Conservation (phyloP, 148 eudicot species). For the Nyssa sinensis region DNA sequence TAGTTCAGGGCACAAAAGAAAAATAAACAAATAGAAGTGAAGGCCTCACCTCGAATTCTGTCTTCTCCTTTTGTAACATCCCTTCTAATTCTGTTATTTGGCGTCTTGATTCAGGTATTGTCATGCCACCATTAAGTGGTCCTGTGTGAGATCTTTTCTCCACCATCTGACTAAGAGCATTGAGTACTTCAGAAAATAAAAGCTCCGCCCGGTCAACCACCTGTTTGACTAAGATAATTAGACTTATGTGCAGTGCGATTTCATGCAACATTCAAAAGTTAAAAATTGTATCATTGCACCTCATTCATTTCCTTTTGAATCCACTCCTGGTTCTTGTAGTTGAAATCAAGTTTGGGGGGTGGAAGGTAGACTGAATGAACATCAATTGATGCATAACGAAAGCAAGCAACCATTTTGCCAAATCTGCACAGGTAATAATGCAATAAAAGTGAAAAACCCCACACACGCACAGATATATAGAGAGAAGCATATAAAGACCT, state of each 20-base stretch:
- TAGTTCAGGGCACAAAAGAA: not conserved
- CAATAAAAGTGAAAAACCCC: not conserved
- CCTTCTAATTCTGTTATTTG: constrained; percentile 58
- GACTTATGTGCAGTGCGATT: constrained; percentile 8
- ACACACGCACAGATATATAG: not conserved
- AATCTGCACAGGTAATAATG: constrained; percentile 44
- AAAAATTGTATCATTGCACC: constrained; percentile 38
- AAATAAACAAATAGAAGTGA: not conserved
- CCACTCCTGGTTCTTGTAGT: constrained; percentile 74
- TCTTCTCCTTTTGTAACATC: constrained; percentile 62
- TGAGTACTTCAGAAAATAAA: constrained; percentile 75
- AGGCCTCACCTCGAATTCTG: constrained; percentile 69
- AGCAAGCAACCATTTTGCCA: constrained; percentile 99
- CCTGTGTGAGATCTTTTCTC: constrained; percentile 49
- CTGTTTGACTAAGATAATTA: constrained; percentile 37
- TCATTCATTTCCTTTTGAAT: constrained; percentile 73
- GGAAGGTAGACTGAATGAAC: constrained; percentile 93
- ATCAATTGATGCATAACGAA: constrained; percentile 96
- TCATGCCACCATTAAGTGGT: constrained; percentile 30
- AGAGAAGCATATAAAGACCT: constrained; percentile 3
- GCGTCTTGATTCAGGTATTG: constrained; percentile 39
- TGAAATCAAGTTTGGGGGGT: constrained; percentile 80
- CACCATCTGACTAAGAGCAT: constrained; percentile 59
- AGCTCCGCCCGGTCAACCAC: constrained; percentile 61
- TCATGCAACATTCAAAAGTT: not conserved